Conservation (phyloP, 78 protist species). For the Guillardia theta region DNA sequence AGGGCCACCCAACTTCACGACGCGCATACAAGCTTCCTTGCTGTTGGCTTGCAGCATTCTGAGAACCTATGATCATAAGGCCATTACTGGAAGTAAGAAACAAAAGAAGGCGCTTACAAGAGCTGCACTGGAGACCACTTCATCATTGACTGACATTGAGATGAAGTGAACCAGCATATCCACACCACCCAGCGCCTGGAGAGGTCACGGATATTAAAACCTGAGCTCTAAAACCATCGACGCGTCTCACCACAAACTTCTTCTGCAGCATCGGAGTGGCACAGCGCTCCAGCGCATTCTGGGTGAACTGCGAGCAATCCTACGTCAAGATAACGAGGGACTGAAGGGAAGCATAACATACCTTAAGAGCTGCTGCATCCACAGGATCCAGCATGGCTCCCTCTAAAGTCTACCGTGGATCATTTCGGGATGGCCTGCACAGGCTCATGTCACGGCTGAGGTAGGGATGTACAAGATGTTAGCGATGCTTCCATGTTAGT, state of each 20-base stretch:
- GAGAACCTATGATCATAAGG: too few relatives aligned
- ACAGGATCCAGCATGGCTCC: background rate
- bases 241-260: constrained; percentile 18
- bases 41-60: background rate
- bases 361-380: background rate
- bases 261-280: background rate
- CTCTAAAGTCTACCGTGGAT: too few relatives aligned
- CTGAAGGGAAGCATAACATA: background rate
- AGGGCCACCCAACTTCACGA: background rate
- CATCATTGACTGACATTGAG: background rate
- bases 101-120: background rate
- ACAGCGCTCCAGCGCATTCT: background rate
- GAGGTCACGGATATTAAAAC: background rate
- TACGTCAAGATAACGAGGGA: background rate
- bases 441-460: too few relatives aligned
- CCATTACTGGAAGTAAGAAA: too few relatives aligned
- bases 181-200: background rate
- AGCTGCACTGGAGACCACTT: background rate
- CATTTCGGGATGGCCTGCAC: too few relatives aligned
- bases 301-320: background rate
- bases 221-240: background rate
- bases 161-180: background rate
- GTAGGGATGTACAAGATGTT: too few relatives aligned
- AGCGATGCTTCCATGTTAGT: too few relatives aligned
- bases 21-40: background rate